These are phyloP conservation scores for Mallotus repandus DNA, from an alignment of 441 rosid species.

Conservation along the genomic window DNA sequence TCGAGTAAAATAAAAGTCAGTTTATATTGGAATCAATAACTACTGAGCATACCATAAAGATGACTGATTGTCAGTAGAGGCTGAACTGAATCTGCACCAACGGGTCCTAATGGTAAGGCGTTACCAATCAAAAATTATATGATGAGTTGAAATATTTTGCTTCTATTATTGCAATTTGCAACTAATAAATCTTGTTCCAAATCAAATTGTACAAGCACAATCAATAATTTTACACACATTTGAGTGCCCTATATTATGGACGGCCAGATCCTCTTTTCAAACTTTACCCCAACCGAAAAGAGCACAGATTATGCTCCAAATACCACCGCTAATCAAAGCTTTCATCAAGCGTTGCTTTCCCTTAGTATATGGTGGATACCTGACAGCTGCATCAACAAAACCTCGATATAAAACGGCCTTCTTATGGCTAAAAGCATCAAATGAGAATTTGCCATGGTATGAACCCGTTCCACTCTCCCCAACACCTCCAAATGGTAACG, in stretches of 20 bases:
- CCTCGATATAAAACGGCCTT: slow-evolving; percentile 61
- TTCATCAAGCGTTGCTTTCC: slow-evolving; percentile 43
- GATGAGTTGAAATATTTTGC: background rate
- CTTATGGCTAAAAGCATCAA: slow-evolving; percentile 73
- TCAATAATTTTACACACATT: background rate
- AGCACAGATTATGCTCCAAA: slow-evolving; percentile 27
- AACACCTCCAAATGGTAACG: slow-evolving; percentile 78
- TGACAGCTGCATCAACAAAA: slow-evolving; percentile 44
- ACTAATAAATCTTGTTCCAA: slow-evolving; percentile 1
- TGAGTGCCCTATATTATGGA: background rate
- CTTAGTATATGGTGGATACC: slow-evolving; percentile 66
- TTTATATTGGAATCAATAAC: no score
- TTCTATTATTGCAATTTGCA: background rate
- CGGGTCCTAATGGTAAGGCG: background rate
- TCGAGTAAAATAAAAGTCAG: no score
- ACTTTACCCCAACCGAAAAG: slow-evolving; percentile 34
- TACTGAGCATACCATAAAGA: background rate
- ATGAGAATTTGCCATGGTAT: slow-evolving; percentile 78
- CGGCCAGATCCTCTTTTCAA: slow-evolving; percentile 4
- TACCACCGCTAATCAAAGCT: slow-evolving; percentile 37
- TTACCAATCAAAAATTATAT: background rate
- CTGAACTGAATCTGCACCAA: background rate
- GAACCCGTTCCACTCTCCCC: slow-evolving; percentile 84
- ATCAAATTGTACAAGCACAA: background rate
- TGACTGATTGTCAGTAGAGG: background rate